Evolutionary conservation across 2,329 filamentous ascomycete species (phyloP), one percentile per base, ranked within the genome.

Genomic region (Thielaviopsis euricoi): DNA sequence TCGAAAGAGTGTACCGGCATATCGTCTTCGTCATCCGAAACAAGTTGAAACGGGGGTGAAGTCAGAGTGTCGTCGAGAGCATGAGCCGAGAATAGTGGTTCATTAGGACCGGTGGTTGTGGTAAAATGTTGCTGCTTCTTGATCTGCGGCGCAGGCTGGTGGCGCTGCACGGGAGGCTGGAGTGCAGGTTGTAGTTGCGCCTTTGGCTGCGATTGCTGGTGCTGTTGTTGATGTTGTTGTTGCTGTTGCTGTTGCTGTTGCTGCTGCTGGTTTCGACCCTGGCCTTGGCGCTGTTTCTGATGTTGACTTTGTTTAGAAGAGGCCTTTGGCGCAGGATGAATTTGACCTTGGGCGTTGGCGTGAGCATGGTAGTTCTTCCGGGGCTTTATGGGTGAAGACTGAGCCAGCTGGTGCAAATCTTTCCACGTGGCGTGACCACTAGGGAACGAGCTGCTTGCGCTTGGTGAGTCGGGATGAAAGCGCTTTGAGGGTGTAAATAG

Each of bases 381-480:
- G 63, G 83, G 79, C 71, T 91, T 87, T 66, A 88, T 83, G 23
- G 91, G 91, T 4, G 90, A 96, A 4, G 89, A 95, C 67, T 94
- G 85, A 19, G 88, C 81, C 60, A 95, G 74, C 65, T 85, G 82
- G 67, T 89, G 83, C 60, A 77, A 78, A 66, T 81, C 82, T 70
- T 87, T 93, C 88, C 88, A 95, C 0, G 83, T 79, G 19, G 76
- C 71, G 58, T 82, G 76, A 52, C 70, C 68, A 17, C 73, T 68
- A n/a, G 60, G 57, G 70, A 79, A 69, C 61, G 81, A 76, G 72
- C 85, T 74, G 73, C 80, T 67, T 67, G 79, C 67, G 65, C 80
- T 72, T 65, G 86, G 77, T 64, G 84, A 76, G 23, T 60, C 64
- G 15, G 80, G 77, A 61, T 88, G 85, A 66, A 84, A 80, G 64